These are phyloP conservation scores for Microstegium vimineum DNA, from an alignment of 176 grass and related monocot genomes.

Conservation along the genomic window DNA sequence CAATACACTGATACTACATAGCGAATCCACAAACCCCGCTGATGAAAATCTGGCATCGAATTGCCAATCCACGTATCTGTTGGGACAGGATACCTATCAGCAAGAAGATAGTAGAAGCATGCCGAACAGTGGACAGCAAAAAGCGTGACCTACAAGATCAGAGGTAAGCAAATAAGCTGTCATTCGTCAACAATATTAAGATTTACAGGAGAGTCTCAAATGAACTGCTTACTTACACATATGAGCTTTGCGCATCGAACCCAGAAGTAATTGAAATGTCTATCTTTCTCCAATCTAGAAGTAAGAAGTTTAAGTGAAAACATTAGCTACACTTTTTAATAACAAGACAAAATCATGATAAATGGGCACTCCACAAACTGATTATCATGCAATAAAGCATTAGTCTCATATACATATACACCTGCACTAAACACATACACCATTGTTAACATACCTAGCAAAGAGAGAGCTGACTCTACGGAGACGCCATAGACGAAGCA, in stretches of 20 bases:
- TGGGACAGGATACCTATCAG: slow-evolving; percentile 71
- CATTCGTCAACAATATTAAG: not conserved
- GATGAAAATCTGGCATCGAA: slow-evolving; percentile 80
- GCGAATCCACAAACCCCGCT: slow-evolving; percentile 54
- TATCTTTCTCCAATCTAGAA: slow-evolving; percentile 88
- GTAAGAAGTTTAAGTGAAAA: slow-evolving; percentile 10
- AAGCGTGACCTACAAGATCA: slow-evolving; percentile 72
- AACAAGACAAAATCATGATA: not conserved
- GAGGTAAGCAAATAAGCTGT: slow-evolving; percentile 11
- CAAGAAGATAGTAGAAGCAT: slow-evolving; percentile 96
- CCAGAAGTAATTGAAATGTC: slow-evolving; percentile 96
- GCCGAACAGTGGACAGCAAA: slow-evolving; percentile 93
- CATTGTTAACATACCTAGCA: slow-evolving; percentile 54
- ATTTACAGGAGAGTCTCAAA: not conserved
- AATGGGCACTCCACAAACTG: not conserved
- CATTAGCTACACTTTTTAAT: not conserved
- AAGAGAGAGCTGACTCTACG: slow-evolving; percentile 96
- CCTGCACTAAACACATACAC: not conserved
- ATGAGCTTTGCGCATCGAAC: slow-evolving; percentile 93
- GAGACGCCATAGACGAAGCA: slow-evolving; percentile 95
- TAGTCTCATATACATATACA: not conserved
- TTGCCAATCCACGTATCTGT: slow-evolving; percentile 73
- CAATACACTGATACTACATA: slow-evolving; percentile 95
- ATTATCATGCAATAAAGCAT: not conserved
- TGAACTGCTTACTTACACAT: slow-evolving; percentile 57